phyloP scores from a whole-genome alignment of 257 asterid genomes.

The Orobanche coerulescens region DNA sequence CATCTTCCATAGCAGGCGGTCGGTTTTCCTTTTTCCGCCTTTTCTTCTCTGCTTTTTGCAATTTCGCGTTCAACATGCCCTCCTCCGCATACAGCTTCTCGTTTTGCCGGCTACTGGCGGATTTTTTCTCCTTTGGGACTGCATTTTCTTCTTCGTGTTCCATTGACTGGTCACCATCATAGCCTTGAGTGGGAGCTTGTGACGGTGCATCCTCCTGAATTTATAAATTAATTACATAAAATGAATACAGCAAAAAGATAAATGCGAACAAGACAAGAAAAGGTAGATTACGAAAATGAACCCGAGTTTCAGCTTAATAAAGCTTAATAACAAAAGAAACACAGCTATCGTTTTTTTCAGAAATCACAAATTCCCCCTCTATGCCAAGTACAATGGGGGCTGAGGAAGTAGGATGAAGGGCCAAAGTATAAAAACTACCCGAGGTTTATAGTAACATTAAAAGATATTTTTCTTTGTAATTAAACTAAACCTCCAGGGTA shows the following conservation, averaged over 20 bases:
- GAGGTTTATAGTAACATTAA: too few relatives aligned
- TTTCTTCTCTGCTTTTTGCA: constrained; percentile 65
- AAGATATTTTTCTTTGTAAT: too few relatives aligned
- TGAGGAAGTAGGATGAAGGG: too few relatives aligned
- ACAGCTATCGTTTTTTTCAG: too few relatives aligned
- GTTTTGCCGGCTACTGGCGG: constrained; percentile 45
- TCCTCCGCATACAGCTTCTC: constrained; percentile 72
- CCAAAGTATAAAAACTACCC: too few relatives aligned
- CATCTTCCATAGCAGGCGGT: constrained; percentile 44
- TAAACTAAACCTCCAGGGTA: too few relatives aligned
- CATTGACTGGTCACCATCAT: constrained; percentile 45
- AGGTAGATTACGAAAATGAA: background rate
- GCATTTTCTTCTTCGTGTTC: constrained; percentile 43
- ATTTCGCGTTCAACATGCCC: constrained; percentile 71
- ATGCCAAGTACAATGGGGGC: too few relatives aligned
- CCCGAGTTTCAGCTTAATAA: too few relatives aligned
- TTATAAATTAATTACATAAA: background rate
- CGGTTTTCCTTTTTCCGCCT: constrained; percentile 45
- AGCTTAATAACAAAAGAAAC: too few relatives aligned
- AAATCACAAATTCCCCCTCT: too few relatives aligned
- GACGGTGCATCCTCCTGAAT: constrained; percentile 45
- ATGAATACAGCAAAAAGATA: background rate
- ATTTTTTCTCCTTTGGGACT: constrained; percentile 38
- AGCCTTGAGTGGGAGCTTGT: constrained; percentile 19
- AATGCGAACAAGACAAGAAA: background rate